These are phyloP conservation scores for Acidiella bohemica DNA, from an alignment of 495 filamentous ascomycete species.

Conservation along the genomic window DNA sequence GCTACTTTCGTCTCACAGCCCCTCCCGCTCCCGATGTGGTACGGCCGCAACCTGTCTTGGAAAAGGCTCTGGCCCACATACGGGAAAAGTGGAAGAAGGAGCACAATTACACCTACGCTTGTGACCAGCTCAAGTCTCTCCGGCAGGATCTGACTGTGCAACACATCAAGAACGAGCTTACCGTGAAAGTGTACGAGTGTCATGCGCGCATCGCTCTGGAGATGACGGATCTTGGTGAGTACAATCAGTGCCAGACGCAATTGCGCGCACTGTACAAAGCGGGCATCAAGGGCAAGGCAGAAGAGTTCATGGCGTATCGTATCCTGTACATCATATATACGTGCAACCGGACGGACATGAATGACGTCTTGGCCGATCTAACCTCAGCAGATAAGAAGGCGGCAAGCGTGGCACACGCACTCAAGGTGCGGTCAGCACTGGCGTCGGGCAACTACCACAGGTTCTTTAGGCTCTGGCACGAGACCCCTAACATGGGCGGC, in stretches of 20 bases:
- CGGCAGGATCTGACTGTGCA: slow-evolving; percentile 97
- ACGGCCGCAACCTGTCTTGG: slow-evolving; percentile 67
- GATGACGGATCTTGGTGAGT: slow-evolving; percentile 99
- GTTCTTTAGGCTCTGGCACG: slow-evolving; percentile 81
- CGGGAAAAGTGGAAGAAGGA: slow-evolving; percentile 92
- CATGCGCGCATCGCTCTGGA: slow-evolving; percentile 96
- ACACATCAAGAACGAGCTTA: slow-evolving; percentile 89
- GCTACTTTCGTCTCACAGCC: slow-evolving; percentile 83
- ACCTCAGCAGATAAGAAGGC: slow-evolving; percentile 86
- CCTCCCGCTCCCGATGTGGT: slow-evolving; percentile 76
- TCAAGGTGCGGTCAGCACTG: slow-evolving; percentile 79
- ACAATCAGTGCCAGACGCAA: slow-evolving; percentile 99
- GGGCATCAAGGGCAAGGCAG: slow-evolving; percentile 75
- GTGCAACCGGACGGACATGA: slow-evolving; percentile 94
- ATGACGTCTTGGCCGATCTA: slow-evolving; percentile 94
- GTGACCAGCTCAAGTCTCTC: slow-evolving; percentile 98
- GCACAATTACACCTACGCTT: slow-evolving; percentile 91
- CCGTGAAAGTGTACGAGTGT: slow-evolving; percentile 89
- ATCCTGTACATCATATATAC: slow-evolving; percentile 99
- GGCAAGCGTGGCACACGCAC: slow-evolving; percentile 72
- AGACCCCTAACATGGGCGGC: slow-evolving; percentile 91
- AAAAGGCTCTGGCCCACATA: slow-evolving; percentile 71
- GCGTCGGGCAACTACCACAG: slow-evolving; percentile 92
- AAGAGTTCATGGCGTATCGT: slow-evolving; percentile 98
- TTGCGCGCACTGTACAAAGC: slow-evolving; percentile 77